Base-by-base conservation (phyloP, 2,329 filamentous ascomycete genomes). In the Epichloe bromicola region DNA sequence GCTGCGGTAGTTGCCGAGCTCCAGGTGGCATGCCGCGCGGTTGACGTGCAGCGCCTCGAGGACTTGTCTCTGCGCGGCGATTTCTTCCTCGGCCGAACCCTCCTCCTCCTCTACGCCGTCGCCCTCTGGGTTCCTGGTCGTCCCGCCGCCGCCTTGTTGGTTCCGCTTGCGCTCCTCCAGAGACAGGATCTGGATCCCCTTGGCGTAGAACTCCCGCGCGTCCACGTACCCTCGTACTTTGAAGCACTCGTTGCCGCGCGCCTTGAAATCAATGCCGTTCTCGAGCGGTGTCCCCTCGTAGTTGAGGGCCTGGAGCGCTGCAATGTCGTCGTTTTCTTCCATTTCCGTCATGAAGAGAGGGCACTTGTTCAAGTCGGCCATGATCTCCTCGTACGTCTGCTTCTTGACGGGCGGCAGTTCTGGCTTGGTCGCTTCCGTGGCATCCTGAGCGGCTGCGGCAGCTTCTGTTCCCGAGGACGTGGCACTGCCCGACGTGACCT, bases 291-390 rank as follows among this genome's bases (percentile, higher is more conserved):
- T 90, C 19, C 93, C 94, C 70, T 98, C 93, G 64, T 96, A 95
- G 33, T 88, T 88, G 39, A 98, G 73, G 0, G 93, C 91, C 63
- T 87, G 85, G 54, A 98, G 75, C 1, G 93, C 94, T 60, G 94
- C 89, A 1, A 95, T 74, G 58, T 86, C 82, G 55, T 85, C 74
- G 62, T 95, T 95, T 57, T 94, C 86, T 59, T 87, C 87, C 36
- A 96, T 75, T 58, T 87, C 83, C 33, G 89, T 97, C 93, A 98
- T 98, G 74, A 98, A 98, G 38, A 98, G 77, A 6, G 93, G 93
- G 34, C 74, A 78, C 63, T 74, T 73, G 64, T 79, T 79, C 41
- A 82, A 67, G 46, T 81, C 78, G 10, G 73, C 73, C 51, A 75
- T 65, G 36, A 80, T 72, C 59, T 81, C 76, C 38, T 78, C 76